phyloP scores from a whole-genome alignment of 73 alveolate species.

The Breviolum minutum region DNA sequence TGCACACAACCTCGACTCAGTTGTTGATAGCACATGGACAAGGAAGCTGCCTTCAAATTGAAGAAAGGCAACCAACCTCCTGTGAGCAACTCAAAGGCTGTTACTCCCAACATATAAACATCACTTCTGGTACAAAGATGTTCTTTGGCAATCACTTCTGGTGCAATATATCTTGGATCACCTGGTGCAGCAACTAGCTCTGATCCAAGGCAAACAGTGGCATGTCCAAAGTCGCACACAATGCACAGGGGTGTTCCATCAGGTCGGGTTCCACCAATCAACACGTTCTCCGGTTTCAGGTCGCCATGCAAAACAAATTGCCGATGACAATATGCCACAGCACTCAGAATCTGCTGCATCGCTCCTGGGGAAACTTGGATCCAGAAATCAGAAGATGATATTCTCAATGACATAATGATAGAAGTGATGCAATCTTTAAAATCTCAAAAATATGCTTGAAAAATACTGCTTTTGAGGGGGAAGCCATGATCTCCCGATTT shows the following conservation, averaged over 20 bases:
- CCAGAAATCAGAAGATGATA: neutral
- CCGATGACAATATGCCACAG: constrained; percentile 99
- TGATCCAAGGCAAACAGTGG: constrained; percentile 75
- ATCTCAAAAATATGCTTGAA: too few relatives aligned
- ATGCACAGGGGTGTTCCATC: constrained; percentile 94
- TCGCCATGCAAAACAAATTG: constrained; percentile 98
- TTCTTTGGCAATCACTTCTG: constrained; percentile 85
- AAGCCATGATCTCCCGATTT: too few relatives aligned
- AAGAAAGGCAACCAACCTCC: constrained; percentile 83
- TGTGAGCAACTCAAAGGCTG: constrained; percentile 81
- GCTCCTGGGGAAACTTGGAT: constrained; percentile 24
- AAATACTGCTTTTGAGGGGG: too few relatives aligned
- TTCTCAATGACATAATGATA: neutral
- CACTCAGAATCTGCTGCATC: constrained; percentile 98
- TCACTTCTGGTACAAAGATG: constrained; percentile 69
- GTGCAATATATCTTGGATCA: constrained; percentile 75
- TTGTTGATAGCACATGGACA: constrained; percentile 85
- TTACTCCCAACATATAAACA: constrained; percentile 82
- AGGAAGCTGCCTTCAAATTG: constrained; percentile 44
- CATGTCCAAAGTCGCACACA: constrained; percentile 82
- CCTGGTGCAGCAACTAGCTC: constrained; percentile 81
- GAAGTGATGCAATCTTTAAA: too few relatives aligned
- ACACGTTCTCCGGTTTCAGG: constrained; percentile 98
- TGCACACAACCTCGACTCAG: constrained; percentile 80
- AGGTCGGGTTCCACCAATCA: constrained; percentile 97